Evolutionary conservation across 495 filamentous ascomycete genomes (phyloP).

Genomic region (Penicillium waksmanii): DNA sequence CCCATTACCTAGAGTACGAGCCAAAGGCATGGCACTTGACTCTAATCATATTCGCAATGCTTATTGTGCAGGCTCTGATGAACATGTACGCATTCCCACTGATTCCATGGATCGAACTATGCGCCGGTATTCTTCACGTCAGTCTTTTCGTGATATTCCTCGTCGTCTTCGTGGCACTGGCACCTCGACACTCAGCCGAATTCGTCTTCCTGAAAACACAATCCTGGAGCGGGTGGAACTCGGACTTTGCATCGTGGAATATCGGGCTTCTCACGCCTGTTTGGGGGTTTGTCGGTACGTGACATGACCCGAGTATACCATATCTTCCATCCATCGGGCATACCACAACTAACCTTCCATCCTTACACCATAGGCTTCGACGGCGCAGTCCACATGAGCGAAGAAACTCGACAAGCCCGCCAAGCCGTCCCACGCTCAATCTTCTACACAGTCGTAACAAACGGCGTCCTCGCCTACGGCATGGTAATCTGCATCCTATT

Average conservation of each 20-base stretch:
- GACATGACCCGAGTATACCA: background rate
- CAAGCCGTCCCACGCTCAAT: constrained; percentile 42
- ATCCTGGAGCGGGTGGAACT: background rate
- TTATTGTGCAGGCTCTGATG: constrained; percentile 21
- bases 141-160: constrained; percentile 39
- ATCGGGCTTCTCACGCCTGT: constrained; percentile 42
- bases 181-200: constrained; percentile 15
- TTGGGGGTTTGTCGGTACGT: constrained; percentile 29
- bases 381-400: constrained; percentile 39
- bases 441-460: constrained; percentile 35
- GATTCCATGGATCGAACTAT: constrained; percentile 41
- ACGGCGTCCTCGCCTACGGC: constrained; percentile 39
- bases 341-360: background rate
- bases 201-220: constrained; percentile 27
- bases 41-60: constrained; percentile 22
- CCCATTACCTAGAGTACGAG: constrained; percentile 37
- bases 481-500: constrained; percentile 46
- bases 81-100: constrained; percentile 27
- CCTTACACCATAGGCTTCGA: constrained; percentile 22
- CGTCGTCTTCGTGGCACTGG: constrained; percentile 17
- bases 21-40: constrained; percentile 24
- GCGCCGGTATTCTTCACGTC: constrained; percentile 41
- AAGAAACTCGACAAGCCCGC: constrained; percentile 44
- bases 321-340: no score
- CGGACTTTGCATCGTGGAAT: constrained; percentile 33